Percentiles rank a stretch among this genome's conserved stretches.
phyloP scores from a whole-genome alignment of 371 early-diverging fungal genomes.

The Mucor plumbeus region DNA sequence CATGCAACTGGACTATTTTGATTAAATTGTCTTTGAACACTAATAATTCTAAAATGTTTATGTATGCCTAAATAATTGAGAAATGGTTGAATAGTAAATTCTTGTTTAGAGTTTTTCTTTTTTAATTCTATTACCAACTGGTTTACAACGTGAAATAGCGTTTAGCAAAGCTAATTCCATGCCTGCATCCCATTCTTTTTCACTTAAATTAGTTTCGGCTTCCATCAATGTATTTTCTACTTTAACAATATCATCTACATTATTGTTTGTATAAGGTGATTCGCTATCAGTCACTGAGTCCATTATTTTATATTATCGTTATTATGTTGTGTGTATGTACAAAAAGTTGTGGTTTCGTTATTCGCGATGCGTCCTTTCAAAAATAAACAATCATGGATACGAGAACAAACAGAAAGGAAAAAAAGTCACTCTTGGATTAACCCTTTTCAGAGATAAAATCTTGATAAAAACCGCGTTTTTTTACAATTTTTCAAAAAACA shows the following conservation, averaged over 20 bases:
- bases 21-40: slow-evolving; percentile 63
- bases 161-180: slow-evolving; percentile 65
- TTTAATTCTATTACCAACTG: slow-evolving; percentile 52
- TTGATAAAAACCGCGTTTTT: neutral
- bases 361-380: slow-evolving; percentile 6
- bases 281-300: neutral
- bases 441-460: neutral
- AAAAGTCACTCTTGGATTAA: neutral
- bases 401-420: neutral
- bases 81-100: too few species aligned
- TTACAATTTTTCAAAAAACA: too few species aligned
- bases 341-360: neutral
- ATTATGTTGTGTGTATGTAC: neutral
- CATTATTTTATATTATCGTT: neutral
- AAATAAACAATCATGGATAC: neutral
- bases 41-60: slow-evolving; percentile 68
- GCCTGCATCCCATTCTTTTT: slow-evolving; percentile 59
- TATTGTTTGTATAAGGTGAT: neutral
- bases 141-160: slow-evolving; percentile 63
- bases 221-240: slow-evolving; percentile 1
- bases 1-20: slow-evolving; percentile 51
- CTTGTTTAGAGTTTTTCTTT: neutral
- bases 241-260: slow-evolving; percentile 3
- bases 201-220: neutral
- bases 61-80: slow-evolving; percentile 55